These are phyloP conservation scores for Lizonia empirigonia DNA, from an alignment of 2,329 filamentous ascomycete genomes.

Conservation along the genomic window DNA sequence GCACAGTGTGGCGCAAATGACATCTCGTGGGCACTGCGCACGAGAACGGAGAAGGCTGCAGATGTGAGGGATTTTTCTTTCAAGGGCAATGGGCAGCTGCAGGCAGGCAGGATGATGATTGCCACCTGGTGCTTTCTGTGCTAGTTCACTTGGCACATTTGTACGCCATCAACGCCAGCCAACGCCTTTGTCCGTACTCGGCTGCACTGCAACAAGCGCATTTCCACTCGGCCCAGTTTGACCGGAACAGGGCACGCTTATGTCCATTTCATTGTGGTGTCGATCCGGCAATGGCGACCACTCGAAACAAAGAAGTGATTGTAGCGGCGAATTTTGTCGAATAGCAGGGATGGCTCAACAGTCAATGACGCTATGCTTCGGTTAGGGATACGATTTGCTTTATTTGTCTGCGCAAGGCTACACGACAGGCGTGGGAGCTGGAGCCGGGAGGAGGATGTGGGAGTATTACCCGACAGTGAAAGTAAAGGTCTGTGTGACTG, in stretches of 20 bases:
- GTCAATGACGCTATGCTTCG: constrained; percentile 14
- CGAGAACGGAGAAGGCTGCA: constrained; percentile 19
- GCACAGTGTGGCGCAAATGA: constrained; percentile 13
- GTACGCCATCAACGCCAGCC: constrained; percentile 20
- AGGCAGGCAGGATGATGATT: constrained; percentile 17
- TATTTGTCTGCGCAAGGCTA: constrained; percentile 6
- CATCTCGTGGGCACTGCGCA: constrained; percentile 18
- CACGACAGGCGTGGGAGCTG: constrained; percentile 14
- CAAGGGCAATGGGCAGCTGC: constrained; percentile 13
- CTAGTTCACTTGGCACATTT: constrained; percentile 2
- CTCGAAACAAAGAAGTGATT: constrained; percentile 29
- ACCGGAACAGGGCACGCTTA: neutral
- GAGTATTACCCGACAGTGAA: constrained; percentile 10
- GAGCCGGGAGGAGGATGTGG: constrained; percentile 11
- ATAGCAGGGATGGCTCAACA: neutral
- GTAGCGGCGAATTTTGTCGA: constrained; percentile 1
- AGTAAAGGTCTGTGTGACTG: constrained; percentile 5
- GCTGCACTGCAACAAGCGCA: constrained; percentile 15
- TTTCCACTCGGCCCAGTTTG: constrained; percentile 17
- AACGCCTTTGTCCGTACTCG: constrained; percentile 17
- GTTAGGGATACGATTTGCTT: constrained; percentile 7
- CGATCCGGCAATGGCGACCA: constrained; percentile 27
- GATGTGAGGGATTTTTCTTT: constrained; percentile 20
- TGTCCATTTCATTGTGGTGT: constrained; percentile 1
- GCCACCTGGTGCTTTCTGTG: constrained; percentile 3